A percentile compares a stretch with the other conserved stretches of the same genome.
Conservation (phyloP, 2,329 filamentous ascomycete species). For the Paracoccidioides brasiliensis region DNA sequence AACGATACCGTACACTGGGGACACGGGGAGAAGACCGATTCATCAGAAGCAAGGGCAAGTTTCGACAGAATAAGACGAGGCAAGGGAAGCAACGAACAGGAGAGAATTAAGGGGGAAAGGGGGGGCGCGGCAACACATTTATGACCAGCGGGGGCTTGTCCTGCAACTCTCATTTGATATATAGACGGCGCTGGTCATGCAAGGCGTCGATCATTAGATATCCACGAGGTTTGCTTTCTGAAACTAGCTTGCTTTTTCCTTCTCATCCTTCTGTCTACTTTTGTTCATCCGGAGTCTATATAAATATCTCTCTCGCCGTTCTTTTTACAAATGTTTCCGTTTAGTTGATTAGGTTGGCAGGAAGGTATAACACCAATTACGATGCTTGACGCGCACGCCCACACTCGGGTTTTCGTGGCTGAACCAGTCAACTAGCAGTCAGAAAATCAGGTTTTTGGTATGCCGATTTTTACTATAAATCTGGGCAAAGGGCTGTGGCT, state of each 20-base stretch:
- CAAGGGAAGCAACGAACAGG: neutral
- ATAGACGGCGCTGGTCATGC: conserved; percentile 31
- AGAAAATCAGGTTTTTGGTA: neutral
- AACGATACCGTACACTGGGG: neutral
- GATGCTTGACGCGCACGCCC: neutral
- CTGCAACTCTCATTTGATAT: conserved; percentile 34
- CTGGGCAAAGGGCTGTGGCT: neutral
- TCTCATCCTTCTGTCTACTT: neutral
- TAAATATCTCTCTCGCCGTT: neutral
- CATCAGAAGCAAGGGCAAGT: neutral
- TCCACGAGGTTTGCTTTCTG: conserved; percentile 17
- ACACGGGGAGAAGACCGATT: neutral
- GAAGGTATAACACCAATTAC: neutral
- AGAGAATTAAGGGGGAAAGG: conserved; percentile 2
- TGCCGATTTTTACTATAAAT: neutral
- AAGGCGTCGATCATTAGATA: conserved; percentile 30
- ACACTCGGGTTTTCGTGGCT: neutral
- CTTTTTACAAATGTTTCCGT: neutral
- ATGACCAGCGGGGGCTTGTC: conserved; percentile 22
- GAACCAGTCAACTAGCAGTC: neutral
- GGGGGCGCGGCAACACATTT: conserved; percentile 21
- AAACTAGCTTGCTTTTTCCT: conserved; percentile 1
- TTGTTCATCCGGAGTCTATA: neutral
- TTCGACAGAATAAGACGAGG: neutral
- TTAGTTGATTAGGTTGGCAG: neutral